Evolutionary conservation across 129 eudicot species (phyloP).

Genomic region (Flaveria linearis): DNA sequence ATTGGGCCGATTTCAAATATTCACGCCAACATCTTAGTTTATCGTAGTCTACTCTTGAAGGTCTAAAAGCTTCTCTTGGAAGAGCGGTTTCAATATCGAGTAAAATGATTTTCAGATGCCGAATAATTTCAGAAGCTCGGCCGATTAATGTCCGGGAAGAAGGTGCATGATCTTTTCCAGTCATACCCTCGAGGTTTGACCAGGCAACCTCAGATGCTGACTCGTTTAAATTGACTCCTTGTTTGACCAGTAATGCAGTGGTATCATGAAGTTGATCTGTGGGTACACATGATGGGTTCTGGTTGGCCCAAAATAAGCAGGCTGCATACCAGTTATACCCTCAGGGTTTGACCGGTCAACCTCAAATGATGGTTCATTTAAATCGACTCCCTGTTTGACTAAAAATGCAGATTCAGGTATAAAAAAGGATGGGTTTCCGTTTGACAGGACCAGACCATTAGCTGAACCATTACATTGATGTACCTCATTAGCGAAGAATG

Average conservation of each 20-base stretch:
- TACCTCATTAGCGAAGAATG: slow-evolving; percentile 47
- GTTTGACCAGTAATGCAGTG: slow-evolving; percentile 1
- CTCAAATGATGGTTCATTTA: slow-evolving; percentile 11
- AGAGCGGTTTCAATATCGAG: slow-evolving; percentile 91
- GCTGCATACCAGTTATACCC: slow-evolving; percentile 23
- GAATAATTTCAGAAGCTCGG: slow-evolving; percentile 54
- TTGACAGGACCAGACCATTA: slow-evolving; percentile 35
- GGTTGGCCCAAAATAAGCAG: slow-evolving; percentile 39
- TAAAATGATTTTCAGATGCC: slow-evolving; percentile 61
- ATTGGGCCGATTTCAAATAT: slow-evolving; percentile 68
- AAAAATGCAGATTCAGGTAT: slow-evolving; percentile 18
- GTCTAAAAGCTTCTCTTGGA: slow-evolving; percentile 68
- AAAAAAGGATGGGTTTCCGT: slow-evolving; percentile 33
- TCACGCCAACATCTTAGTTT: slow-evolving; percentile 72
- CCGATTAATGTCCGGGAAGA: slow-evolving; percentile 53
- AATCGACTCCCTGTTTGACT: slow-evolving; percentile 9
- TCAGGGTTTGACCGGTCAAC: slow-evolving; percentile 27
- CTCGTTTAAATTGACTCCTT: neutral
- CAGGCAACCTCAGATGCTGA: slow-evolving; percentile 27
- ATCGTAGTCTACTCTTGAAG: slow-evolving; percentile 46
- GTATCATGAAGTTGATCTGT: neutral
- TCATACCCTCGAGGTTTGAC: slow-evolving; percentile 21
- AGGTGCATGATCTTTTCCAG: slow-evolving; percentile 25
- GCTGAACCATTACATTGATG: slow-evolving; percentile 39
- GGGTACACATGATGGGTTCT: neutral